phyloP scores from a whole-genome alignment of 768 basidiomycete genomes.

The Cyathus striatus region DNA sequence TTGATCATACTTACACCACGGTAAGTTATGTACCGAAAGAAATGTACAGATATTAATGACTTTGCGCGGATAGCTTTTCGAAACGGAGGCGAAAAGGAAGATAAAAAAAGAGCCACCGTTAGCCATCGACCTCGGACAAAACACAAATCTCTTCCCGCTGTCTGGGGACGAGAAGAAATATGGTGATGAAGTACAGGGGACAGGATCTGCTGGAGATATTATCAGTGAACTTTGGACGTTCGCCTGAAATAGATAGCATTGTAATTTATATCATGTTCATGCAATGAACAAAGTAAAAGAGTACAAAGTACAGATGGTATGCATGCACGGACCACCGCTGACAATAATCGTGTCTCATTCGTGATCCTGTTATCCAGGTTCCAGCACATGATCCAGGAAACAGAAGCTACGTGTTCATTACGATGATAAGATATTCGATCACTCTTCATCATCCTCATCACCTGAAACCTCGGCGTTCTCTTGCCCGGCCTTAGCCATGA shows the following conservation, averaged over 20 bases:
- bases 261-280: too few relatives aligned
- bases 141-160: conserved; percentile 19
- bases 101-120: conserved; percentile 77
- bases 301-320: too few relatives aligned
- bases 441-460: conserved; percentile 80
- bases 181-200: conserved; percentile 4
- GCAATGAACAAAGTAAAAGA: too few relatives aligned
- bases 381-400: too few relatives aligned
- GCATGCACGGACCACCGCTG: too few relatives aligned
- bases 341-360: too few relatives aligned
- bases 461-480: conserved; percentile 97
- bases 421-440: too few relatives aligned
- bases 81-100: conserved; percentile 74
- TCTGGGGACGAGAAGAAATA: conserved; percentile 2
- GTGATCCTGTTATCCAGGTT: too few relatives aligned
- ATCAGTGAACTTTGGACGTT: conserved; percentile 47
- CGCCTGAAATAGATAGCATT: conserved; percentile 8
- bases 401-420: too few relatives aligned
- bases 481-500: conserved; percentile 91
- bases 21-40: conserved; percentile 33
- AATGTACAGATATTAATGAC: not conserved
- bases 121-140: conserved; percentile 34
- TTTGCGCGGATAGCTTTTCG: conserved; percentile 62
- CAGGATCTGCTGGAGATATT: conserved; percentile 22
- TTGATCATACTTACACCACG: conserved; percentile 89